These are phyloP conservation scores for Paradendryphiella salina DNA, from an alignment of 2,329 filamentous ascomycete species.

Conservation along the genomic window DNA sequence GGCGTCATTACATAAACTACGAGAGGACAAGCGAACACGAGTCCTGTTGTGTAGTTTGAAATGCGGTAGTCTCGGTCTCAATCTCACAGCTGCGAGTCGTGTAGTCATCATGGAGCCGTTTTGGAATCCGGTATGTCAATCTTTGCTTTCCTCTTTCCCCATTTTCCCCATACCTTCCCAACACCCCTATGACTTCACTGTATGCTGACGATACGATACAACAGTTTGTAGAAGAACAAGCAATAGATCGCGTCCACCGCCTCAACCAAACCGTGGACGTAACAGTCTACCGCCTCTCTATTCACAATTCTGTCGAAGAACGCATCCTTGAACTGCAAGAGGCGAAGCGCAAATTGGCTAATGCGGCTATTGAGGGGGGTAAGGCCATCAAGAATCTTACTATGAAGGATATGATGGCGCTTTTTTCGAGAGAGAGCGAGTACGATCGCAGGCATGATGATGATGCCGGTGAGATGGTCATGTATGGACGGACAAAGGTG, in stretches of 20 bases:
- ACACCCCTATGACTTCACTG: too few species aligned
- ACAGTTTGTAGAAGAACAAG: constrained; percentile 95
- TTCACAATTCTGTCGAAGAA: constrained; percentile 85
- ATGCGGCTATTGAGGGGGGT: constrained; percentile 83
- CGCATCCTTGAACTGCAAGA: constrained; percentile 93
- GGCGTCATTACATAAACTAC: constrained; percentile 75
- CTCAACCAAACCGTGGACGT: constrained; percentile 95
- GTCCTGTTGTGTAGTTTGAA: constrained; percentile 91
- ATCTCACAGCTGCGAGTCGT: constrained; percentile 88
- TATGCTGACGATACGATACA: too few species aligned
- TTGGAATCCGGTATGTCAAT: constrained; percentile 77
- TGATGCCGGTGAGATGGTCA: constrained; percentile 34
- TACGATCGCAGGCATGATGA: constrained; percentile 51
- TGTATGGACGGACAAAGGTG: constrained; percentile 43
- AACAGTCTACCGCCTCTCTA: constrained; percentile 90
- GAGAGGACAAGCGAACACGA: constrained; percentile 73
- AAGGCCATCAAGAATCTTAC: constrained; percentile 81
- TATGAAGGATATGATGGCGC: constrained; percentile 87
- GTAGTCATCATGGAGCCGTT: constrained; percentile 97
- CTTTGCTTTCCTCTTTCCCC: not conserved
- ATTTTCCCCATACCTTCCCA: not conserved
- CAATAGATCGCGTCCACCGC: constrained; percentile 97
- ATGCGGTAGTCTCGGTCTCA: constrained; percentile 89
- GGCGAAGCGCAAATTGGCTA: constrained; percentile 88
- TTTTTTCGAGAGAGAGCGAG: constrained; percentile 76